Evolutionary conservation across 148 eudicot genomes (phyloP), one percentile per base, ranked within the genome.

Genomic region (Heliosperma pusillum): DNA sequence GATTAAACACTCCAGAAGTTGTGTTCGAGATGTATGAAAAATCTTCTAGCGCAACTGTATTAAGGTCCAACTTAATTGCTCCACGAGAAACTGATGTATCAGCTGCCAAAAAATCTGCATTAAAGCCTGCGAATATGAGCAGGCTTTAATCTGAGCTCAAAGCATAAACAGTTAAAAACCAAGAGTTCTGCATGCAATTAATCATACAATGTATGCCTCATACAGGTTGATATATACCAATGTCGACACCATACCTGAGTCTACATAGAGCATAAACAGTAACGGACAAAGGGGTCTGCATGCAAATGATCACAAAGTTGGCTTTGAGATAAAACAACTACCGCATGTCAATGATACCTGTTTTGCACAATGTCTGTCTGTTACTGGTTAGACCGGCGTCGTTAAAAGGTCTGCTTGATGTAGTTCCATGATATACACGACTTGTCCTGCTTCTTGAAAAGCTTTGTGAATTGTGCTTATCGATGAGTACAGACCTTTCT

Each of bases 31-130:
- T n/a, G 74, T 10, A 64, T 53, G 79, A 81, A 1, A 79, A 77
- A 44, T 86, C 84, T 65, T 85, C 90, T 55, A 55, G 44, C 59
- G 57, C 81, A 72, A 62, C 24, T 69, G 56, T 77, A 80, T 89
- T 91, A 26, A 89, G 93, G 84, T 91, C 93, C 61, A 91, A 72
- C 20, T 45, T 45, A 42, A 47, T 16, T 25, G 42, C 65, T 69
- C 73, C 73, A 33, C 65, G 24, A 62, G 68, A 36, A 74, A 70
- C 61, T 47, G 72, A 42, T 52, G 40, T 26, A 70, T 25, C n/a
- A 70, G 59, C n/a, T 50, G 21, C 58, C 73, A 24, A 9, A 12
- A 64, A 33, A 42, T 66, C 65, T 64, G 79, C 76, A 7, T 70
- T 26, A 26, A 66, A 40, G 73, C 86, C 92, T 88, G 88, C 77